Conservation (phyloP, 331 rosid genomes). For the Quercus lobata region DNA sequence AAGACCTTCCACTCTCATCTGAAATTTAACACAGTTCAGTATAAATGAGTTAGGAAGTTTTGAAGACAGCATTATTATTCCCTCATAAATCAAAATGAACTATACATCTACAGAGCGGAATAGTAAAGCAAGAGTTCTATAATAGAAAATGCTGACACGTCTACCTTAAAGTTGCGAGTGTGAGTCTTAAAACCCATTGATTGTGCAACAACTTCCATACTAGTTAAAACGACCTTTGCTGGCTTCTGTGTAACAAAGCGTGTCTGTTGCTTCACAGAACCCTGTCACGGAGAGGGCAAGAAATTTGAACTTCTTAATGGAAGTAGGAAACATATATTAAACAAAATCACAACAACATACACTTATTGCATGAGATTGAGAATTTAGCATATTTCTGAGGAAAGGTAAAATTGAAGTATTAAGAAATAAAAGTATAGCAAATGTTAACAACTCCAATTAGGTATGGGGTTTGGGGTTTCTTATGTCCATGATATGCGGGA, state of each 20-base stretch:
- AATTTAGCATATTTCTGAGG: background rate
- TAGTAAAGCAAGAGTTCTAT: background rate
- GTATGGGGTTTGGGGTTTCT: conserved; percentile 8
- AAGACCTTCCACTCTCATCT: conserved; percentile 93
- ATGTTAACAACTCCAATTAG: background rate
- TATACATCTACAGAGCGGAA: background rate
- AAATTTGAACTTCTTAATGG: background rate
- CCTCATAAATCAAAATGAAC: background rate
- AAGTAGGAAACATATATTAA: background rate
- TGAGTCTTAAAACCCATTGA: conserved; percentile 94
- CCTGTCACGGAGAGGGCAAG: conserved; percentile 34
- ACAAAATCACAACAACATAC: background rate
- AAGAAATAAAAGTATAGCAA: background rate
- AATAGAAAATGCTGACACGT: background rate
- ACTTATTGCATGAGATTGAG: background rate
- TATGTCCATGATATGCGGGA: background rate
- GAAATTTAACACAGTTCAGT: conserved; percentile 24
- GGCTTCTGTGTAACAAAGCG: conserved; percentile 89
- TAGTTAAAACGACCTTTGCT: conserved; percentile 75
- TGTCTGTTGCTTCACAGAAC: conserved; percentile 57
- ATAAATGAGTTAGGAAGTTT: conserved; percentile 4
- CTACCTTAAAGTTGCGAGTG: conserved; percentile 83
- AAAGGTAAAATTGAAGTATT: background rate
- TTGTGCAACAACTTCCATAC: conserved; percentile 94
- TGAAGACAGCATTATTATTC: background rate